Evolutionary conservation across 306 rosid genomes (phyloP), one percentile per base, ranked within the genome.

Genomic region (Urtica urens): DNA sequence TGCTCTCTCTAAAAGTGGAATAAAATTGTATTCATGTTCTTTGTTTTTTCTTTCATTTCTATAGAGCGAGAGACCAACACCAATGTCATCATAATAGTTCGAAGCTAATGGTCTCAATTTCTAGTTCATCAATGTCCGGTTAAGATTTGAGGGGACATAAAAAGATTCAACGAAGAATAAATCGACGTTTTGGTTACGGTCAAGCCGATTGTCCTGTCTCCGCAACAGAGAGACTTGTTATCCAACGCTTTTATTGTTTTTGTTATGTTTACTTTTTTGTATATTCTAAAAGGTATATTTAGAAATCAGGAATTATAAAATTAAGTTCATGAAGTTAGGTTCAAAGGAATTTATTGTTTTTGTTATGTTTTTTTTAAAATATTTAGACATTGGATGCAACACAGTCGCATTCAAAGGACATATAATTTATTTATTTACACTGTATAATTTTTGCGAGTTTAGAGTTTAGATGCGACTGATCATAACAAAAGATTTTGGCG

Each of bases 271-370:
- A 19, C 47, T 53, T 45, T 4, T 34, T 8, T 43, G 43, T 53
- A 30, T 24, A 17, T 33, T 45, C 33, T 10, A 9, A 47, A 49
- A 53, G 40, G 35, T 44, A 11, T 23, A 27, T 51, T 37, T 15
- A 14, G 48, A 47, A n/a, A 19, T 19, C 14, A 44, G 48, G 26
- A 51, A 43, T 23, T 9, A 29, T 66, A 45, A 72, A 42, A 90
- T 92, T 95, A 92, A 92, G 96, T 92, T 82, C 63, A 92, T 92
- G 99, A 92, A 85, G 78, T 35, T 92, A 54, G 99, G 99, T 38
- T 85, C 93, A 9, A 92, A 92, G n/a, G n/a, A n/a, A n/a, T n/a
- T n/a, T n/a, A n/a, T n/a, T n/a, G n/a, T n/a, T n/a, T n/a, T n/a
- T n/a, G n/a, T n/a, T n/a, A n/a, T n/a, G n/a, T n/a, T n/a, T n/a